phyloP scores from a whole-genome alignment of 257 asterid genomes.

The Schizonepeta tenuifolia region DNA sequence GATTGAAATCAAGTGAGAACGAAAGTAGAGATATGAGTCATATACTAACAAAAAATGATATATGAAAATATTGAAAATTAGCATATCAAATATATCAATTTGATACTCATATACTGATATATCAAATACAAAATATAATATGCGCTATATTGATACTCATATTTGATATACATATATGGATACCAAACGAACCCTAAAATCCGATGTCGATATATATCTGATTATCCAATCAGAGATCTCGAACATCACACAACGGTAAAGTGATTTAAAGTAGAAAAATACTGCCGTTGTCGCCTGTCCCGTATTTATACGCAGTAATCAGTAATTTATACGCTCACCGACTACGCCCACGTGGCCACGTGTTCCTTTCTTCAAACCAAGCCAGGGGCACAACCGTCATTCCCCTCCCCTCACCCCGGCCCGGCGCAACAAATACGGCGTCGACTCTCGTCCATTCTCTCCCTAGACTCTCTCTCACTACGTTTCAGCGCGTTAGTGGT shows the following conservation, averaged over 20 bases:
- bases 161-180: too few relatives aligned
- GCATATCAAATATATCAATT: too few relatives aligned
- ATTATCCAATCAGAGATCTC: background rate
- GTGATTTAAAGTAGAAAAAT: constrained; percentile 28
- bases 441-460: constrained; percentile 33
- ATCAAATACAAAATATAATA: too few relatives aligned
- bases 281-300: constrained; percentile 23
- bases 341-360: constrained; percentile 58
- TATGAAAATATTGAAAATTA: too few relatives aligned
- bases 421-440: constrained; percentile 31
- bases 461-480: constrained; percentile 2
- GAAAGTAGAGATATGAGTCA: too few relatives aligned
- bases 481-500: background rate
- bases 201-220: too few relatives aligned
- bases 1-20: too few relatives aligned
- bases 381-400: constrained; percentile 36
- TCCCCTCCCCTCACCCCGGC: constrained; percentile 18
- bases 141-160: too few relatives aligned
- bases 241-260: constrained; percentile 32
- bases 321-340: constrained; percentile 32
- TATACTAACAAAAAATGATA: too few relatives aligned
- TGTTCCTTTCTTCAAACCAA: constrained; percentile 35
- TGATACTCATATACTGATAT: too few relatives aligned
- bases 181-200: too few relatives aligned
- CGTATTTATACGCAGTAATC: constrained; percentile 38